Percentiles rank a stretch among this genome's conserved stretches.
phyloP scores from a whole-genome alignment of 2,329 filamentous ascomycete genomes.

The Penicillium sp. region DNA sequence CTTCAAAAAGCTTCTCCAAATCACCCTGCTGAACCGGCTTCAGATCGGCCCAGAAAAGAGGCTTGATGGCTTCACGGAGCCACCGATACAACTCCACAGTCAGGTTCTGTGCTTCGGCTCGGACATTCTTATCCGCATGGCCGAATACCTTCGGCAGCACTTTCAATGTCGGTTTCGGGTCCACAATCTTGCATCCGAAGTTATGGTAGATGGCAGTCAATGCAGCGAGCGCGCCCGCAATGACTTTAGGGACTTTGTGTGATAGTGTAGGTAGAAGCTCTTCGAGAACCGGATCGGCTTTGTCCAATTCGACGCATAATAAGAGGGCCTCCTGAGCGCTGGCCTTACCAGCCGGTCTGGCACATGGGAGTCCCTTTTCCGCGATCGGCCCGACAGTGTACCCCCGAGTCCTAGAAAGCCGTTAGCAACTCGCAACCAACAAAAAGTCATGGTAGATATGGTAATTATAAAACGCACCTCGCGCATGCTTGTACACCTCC shows the following conservation, averaged over 20 bases:
- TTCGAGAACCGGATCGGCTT: slow-evolving; percentile 80
- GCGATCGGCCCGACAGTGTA: slow-evolving; percentile 74
- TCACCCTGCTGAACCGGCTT: slow-evolving; percentile 95
- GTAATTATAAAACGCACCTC: slow-evolving; percentile 49
- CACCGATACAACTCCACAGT: slow-evolving; percentile 95
- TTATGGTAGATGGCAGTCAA: slow-evolving; percentile 85
- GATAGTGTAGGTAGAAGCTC: slow-evolving; percentile 79
- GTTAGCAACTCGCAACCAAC: slow-evolving; percentile 3
- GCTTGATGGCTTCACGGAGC: slow-evolving; percentile 97
- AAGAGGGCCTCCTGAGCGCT: slow-evolving; percentile 82
- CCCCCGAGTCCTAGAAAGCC: slow-evolving; percentile 62
- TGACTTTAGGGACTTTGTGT: slow-evolving; percentile 88
- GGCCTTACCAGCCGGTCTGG: slow-evolving; percentile 82
- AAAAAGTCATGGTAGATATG: background rate
- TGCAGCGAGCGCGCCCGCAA: slow-evolving; percentile 71
- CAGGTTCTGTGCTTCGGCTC: slow-evolving; percentile 86
- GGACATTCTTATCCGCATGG: slow-evolving; percentile 96
- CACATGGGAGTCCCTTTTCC: slow-evolving; percentile 88
- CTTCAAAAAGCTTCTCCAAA: slow-evolving; percentile 89
- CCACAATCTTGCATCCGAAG: slow-evolving; percentile 90
- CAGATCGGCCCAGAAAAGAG: slow-evolving; percentile 92
- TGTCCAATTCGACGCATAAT: slow-evolving; percentile 86
- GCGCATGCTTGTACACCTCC: slow-evolving; percentile 76
- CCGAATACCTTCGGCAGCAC: slow-evolving; percentile 85
- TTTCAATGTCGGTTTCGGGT: slow-evolving; percentile 90